Base-by-base conservation (phyloP, 116 monocot species). In the Phalaenopsis hybrid region DNA sequence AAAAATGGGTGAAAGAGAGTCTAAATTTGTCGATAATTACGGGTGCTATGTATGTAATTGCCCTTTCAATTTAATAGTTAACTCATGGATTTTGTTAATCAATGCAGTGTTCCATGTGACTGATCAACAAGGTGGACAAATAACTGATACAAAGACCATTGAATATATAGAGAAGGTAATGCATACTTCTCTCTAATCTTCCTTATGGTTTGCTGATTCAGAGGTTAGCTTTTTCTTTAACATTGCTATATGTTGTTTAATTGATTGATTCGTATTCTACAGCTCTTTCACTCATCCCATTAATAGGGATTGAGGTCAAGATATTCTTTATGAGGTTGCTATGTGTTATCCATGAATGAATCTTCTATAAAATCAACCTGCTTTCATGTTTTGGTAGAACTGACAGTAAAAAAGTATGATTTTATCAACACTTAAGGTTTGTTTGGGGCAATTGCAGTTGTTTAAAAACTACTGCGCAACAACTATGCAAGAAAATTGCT, bases 21-120 rank as follows among this genome's bases (percentile, higher is more conserved):
- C n/a, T n/a, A n/a, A n/a, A n/a, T n/a, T n/a, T n/a, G n/a, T n/a
- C n/a, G n/a, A n/a, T n/a, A n/a, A n/a, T n/a, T n/a, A n/a, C n/a
- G n/a, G n/a, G n/a, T n/a, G n/a, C n/a, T n/a, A n/a, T n/a, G n/a
- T n/a, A n/a, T n/a, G n/a, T n/a, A n/a, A n/a, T n/a, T n/a, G n/a
- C n/a, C n/a, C n/a, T n/a, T n/a, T n/a, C n/a, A n/a, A n/a, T 51
- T 51, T 13, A 51, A 51, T 51, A 12, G 11, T 61, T n/a, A 61
- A 5, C 20, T 44, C 6, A 44, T 72, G 72, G 4, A 17, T 76
- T 41, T 18, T 37, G 15, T 81, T 61, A 41, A n/a, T 21, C 17
- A 79, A 84, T 88, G 79, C 90, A 96, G 96, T 94, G 69, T 96
- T 96, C 82, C 96, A 96, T 84, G 96, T 96, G 33, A 92, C 88